Base-by-base conservation (phyloP, 2,329 filamentous ascomycete species). In the Podosphaera aphanis region DNA sequence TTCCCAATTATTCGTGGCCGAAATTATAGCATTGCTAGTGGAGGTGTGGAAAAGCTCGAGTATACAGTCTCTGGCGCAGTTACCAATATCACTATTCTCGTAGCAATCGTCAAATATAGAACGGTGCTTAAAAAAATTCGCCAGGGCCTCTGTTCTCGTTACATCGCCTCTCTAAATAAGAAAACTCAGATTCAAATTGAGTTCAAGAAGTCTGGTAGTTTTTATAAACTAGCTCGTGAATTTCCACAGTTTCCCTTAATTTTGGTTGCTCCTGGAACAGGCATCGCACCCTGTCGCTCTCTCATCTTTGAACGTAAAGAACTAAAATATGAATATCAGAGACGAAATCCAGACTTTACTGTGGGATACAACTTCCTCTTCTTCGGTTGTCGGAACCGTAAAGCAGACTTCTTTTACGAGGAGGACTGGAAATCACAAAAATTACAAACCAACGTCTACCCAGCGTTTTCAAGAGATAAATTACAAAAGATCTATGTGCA, bases 11-110 rank as follows among this genome's bases (percentile, higher is more conserved):
- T 95, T 41, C 77, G 84, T n/a, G 80, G 78, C n/a, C 73, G 90
- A 5, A 82, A 93, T 54, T 98, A 93, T 59, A 94, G 86, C 60
- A 86, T 95, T 49, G 83, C 84, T 29, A 90, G 81, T 51, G 79
- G 80, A 5, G 77, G 76, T 5, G 49, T 49, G 46, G 53, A 49
- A 20, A 52, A 57, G 54, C 10, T 50, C 19, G 33, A 51, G 51
- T 18, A 48, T 43, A 37, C 44, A 1, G 13, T 44, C 38, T 23
- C 2, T 20, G 11, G 11, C 16, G 38, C 41, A 20, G 53, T 57
- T 5, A 70, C 70, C 1, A 63, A 64, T 13, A 65, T 92, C 19
- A 78, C 93, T 46, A 66, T 94, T 2, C 65, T 93, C 2, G 73
- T 86, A 37, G 86, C 90, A 0, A 78, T 95, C 47, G 86, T 98